These are phyloP conservation scores for Phytophthora uliginosa DNA, from an alignment of 352 stramenopile genomes.

Conservation along the genomic window DNA sequence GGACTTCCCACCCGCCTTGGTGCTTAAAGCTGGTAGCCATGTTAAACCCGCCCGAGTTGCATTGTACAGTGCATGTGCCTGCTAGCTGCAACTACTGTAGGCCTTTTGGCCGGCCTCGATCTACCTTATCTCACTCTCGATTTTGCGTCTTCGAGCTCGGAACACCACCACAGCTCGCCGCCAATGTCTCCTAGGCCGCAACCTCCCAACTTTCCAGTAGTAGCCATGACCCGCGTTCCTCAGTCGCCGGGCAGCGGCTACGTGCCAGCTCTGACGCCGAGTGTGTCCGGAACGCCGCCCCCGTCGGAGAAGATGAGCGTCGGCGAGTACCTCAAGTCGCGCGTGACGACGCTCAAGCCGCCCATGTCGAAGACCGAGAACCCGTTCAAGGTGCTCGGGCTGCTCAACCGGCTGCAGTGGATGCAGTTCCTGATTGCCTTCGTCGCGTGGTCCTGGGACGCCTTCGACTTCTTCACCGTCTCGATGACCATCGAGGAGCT, in stretches of 20 bases:
- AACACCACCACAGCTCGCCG: constrained; percentile 12
- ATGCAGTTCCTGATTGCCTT: constrained; percentile 50
- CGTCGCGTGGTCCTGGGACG: constrained; percentile 56
- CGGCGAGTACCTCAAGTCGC: constrained; percentile 45
- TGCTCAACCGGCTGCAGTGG: constrained; percentile 46
- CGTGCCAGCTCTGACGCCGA: constrained; percentile 36
- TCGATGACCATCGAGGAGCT: constrained; percentile 57
- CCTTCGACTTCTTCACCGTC: constrained; percentile 70
- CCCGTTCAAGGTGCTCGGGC: constrained; percentile 32
- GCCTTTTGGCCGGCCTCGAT: not conserved
- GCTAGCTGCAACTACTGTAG: constrained; percentile 13
- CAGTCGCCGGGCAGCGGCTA: constrained; percentile 33
- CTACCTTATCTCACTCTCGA: constrained; percentile 25
- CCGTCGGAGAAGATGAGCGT: constrained; percentile 30
- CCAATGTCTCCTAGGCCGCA: not conserved
- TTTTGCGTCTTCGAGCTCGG: constrained; percentile 25
- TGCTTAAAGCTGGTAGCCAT: constrained; percentile 20
- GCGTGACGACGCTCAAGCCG: constrained; percentile 51
- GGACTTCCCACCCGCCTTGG: constrained; percentile 35
- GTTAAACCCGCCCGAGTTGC: constrained; percentile 23
- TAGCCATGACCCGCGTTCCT: constrained; percentile 19
- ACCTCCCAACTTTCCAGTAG: not conserved
- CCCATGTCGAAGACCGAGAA: constrained; percentile 37
- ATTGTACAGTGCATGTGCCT: constrained; percentile 10
- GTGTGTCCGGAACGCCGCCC: constrained; percentile 16